Evolutionary conservation across 2,329 filamentous ascomycete species (phyloP), one percentile per base, ranked within the genome.

Genomic region (Coniochaeta sp.): DNA sequence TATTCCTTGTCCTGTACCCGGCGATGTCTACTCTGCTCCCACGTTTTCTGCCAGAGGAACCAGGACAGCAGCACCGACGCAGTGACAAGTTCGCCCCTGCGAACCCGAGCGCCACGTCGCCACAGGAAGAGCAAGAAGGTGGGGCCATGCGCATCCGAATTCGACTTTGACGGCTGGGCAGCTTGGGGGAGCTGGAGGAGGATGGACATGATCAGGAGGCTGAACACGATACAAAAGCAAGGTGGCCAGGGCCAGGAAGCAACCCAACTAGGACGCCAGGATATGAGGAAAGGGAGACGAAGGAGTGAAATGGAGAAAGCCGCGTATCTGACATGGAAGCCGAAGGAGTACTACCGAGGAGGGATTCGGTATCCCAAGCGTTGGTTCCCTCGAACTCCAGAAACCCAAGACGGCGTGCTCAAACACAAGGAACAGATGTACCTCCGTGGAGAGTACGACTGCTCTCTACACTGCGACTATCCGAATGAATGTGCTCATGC

Each of bases 11-110:
- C 64, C 56, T 68, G 64, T 61, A 77, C 74, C 52, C 70, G 72
- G 10, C 68, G 72, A 24, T 75, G 77, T 58, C 71, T 79, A 54
- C 66, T 71, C 42, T 76, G 76, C 69, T 66, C 67, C 59, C 73
- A 76, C 67, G 57, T 55, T 32, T 69, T 72, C 62, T 77, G 76
- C 66, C 54, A 56, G n/a, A 24, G 4, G 30, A 36, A 24, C 12
- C 7, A 22, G 1, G 19, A 19, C 47, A 28, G 6, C 47, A 28
- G 17, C 47, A 52, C 47, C 22, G 69, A 66, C 26, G 62, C 65
- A 0, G 65, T 68, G 22, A 24, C 55, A 7, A 52, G 47, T 22
- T 24, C 47, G 12, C 47, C 14, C 16, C 12, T 52, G 14, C 47
- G 56, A 56, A 22, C 60, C 64, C 30, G 32, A 58, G 30, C 54